These are phyloP conservation scores for Beauveria sp. DNA, from an alignment of 2,329 filamentous ascomycete genomes.

Conservation along the genomic window DNA sequence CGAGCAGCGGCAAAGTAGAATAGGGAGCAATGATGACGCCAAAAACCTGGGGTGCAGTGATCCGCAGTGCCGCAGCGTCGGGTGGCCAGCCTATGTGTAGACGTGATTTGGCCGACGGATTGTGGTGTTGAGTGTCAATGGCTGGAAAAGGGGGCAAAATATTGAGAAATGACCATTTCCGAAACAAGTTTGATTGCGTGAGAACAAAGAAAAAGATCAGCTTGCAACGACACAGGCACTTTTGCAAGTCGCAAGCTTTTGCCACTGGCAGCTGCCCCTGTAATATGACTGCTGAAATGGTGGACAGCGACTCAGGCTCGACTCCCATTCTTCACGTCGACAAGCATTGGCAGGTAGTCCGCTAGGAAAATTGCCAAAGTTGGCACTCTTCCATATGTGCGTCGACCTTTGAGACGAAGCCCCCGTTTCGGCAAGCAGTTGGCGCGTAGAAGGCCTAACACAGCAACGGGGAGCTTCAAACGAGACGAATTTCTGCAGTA, in stretches of 20 bases:
- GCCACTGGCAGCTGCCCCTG: background rate
- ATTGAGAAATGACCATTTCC: background rate
- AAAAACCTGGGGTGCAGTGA: conserved; percentile 10
- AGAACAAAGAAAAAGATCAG: background rate
- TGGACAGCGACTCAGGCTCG: background rate
- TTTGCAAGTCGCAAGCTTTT: background rate
- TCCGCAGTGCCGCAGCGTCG: background rate
- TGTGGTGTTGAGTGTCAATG: background rate
- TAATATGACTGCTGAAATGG: background rate
- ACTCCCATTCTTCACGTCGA: no score
- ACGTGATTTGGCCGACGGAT: background rate
- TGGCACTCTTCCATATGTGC: background rate
- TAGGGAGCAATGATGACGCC: background rate
- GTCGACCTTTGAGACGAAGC: background rate
- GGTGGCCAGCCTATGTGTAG: no score
- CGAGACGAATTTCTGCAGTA: background rate
- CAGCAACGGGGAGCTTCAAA: background rate
- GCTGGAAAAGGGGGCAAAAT: background rate
- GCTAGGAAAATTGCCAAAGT: no score
- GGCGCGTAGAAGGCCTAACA: background rate
- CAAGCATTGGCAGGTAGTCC: no score
- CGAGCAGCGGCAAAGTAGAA: background rate
- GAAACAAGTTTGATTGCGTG: background rate
- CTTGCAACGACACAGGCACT: background rate
- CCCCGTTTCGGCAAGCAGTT: background rate